Evolutionary conservation across 2,329 filamentous ascomycete genomes (phyloP), one percentile per base, ranked within the genome.

Genomic region (Cephalotrichum gorgonifer): DNA sequence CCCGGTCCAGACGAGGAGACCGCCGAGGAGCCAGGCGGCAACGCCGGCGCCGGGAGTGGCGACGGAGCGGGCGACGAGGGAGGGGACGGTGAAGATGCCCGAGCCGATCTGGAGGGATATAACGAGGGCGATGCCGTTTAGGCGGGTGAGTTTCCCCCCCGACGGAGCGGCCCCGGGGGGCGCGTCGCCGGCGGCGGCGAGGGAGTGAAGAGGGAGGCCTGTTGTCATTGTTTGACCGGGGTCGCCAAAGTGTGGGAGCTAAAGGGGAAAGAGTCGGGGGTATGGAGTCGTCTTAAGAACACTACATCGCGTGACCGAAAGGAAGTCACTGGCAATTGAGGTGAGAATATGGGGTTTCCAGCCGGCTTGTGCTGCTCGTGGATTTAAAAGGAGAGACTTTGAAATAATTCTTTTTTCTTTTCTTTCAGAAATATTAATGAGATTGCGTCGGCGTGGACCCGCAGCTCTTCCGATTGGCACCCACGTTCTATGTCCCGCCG

Each of bases 61-160:
- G 31, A 88, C 88, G 63, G 94, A 93, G 50, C 78, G 78, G 66
- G 93, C 95, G 58, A 98, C 91, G 62, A 95, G 88, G 49, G 87
- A 89, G 0, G 91, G 91, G 22, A 88, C 94, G 3, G 88, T 94
- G 68, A 97, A 98, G 60, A 98, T 96, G 15, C 91, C 93, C 22
- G 88, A 94, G 3, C 93, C 93, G 61, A 98, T 97, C 56, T 97
- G 94, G 54, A 98, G 69, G 1, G 93, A 91, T 44, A 97, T 79
- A 45, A 98, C 86, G 51, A 98, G 73, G 23, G 88, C 94, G 50
- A 98, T 67, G 1, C 93, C 93, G 64, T 98, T 98, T 44, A 97
- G 63, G 62, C 90, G 96, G 26, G 93, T 97, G 65, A 98, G 69
- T 14, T 87, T 95, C 17, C 35, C 35, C 15, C n/a, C n/a, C n/a